These are phyloP conservation scores for Rhynchospora pubera DNA, from an alignment of 176 grass and related monocot genomes.

Conservation along the genomic window DNA sequence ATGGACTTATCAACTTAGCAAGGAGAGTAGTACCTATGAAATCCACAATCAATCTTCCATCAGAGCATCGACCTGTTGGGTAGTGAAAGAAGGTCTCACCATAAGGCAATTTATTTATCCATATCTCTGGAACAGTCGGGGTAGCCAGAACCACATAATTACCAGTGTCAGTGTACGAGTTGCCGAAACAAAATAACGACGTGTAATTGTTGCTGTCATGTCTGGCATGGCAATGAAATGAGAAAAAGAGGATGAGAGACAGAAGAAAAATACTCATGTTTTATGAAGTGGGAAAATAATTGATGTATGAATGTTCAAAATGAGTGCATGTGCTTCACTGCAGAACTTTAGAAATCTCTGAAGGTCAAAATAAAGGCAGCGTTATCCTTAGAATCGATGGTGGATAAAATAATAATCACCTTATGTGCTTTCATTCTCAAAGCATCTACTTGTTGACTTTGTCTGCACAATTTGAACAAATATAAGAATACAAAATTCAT, in stretches of 20 bases:
- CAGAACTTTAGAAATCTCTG: neutral
- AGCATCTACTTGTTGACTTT: slow-evolving; percentile 14
- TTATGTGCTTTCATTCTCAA: slow-evolving; percentile 12
- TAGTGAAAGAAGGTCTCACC: slow-evolving; percentile 7
- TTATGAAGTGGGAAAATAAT: neutral
- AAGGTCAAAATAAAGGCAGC: neutral
- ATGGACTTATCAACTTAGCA: neutral
- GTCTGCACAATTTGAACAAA: neutral
- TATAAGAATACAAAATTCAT: neutral
- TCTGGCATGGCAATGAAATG: neutral
- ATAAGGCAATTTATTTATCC: slow-evolving; percentile 5
- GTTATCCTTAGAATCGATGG: neutral
- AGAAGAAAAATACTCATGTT: slow-evolving; percentile 7
- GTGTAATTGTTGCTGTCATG: slow-evolving; percentile 2
- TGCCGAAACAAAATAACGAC: slow-evolving; percentile 16
- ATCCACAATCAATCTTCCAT: slow-evolving; percentile 19
- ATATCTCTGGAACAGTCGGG: neutral
- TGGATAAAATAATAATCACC: neutral
- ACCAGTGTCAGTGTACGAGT: slow-evolving; percentile 27
- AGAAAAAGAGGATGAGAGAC: slow-evolving; percentile 2
- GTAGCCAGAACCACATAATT: neutral
- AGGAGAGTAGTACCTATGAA: slow-evolving; percentile 15
- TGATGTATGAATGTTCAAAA: neutral
- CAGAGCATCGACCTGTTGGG: slow-evolving; percentile 17
- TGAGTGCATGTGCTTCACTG: neutral